Evolutionary conservation across 2,329 filamentous ascomycete genomes (phyloP).

Genomic region (Trichoderma harzianum): DNA sequence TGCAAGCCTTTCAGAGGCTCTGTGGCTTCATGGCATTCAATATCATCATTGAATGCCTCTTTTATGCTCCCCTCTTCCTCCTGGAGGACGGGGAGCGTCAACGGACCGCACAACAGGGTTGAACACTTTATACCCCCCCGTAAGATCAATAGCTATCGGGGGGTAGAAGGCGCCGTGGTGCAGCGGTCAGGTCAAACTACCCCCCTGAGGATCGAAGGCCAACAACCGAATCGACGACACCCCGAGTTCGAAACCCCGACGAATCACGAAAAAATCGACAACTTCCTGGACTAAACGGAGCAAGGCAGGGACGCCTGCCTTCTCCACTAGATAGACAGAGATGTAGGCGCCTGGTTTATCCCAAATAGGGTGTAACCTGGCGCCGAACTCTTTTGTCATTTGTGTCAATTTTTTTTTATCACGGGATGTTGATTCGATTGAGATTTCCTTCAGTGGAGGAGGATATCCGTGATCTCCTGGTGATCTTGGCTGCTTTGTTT

Average conservation of each 20-base stretch:
- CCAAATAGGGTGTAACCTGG: slow-evolving; percentile 4
- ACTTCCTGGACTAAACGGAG: neutral
- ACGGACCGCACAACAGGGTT: neutral
- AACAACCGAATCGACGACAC: slow-evolving; percentile 1
- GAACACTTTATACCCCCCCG: neutral
- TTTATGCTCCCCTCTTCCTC: neutral
- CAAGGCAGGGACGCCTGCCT: neutral
- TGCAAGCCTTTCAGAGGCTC: neutral
- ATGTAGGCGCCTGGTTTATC: slow-evolving; percentile 25
- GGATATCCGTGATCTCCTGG: neutral
- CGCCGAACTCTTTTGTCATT: slow-evolving; percentile 31
- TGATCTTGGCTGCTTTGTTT: neutral
- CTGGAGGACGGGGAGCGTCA: neutral
- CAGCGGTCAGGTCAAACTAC: slow-evolving; percentile 30
- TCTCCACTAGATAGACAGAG: slow-evolving; percentile 21
- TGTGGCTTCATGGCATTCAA: neutral
- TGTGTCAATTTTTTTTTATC: neutral
- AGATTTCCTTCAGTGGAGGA: neutral
- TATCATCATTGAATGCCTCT: neutral
- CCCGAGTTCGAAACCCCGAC: slow-evolving; percentile 1
- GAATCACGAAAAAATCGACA: neutral
- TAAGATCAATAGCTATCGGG: neutral
- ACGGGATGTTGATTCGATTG: neutral
- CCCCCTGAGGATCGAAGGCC: neutral
- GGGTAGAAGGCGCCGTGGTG: neutral